These are phyloP conservation scores for Euphrasia arctica DNA, from an alignment of 305 asterid species.

Conservation along the genomic window DNA sequence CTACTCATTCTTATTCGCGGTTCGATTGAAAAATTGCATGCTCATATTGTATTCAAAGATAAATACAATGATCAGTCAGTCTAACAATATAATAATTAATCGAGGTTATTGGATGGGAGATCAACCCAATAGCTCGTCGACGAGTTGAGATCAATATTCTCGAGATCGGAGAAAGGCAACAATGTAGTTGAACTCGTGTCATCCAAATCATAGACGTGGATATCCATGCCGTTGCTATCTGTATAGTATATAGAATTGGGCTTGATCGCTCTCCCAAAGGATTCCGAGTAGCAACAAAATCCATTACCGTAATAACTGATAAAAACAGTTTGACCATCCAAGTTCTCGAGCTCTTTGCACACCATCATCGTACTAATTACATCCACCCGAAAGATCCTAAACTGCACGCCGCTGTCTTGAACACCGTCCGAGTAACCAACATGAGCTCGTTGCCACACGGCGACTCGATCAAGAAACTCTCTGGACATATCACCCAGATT, in stretches of 20 bases:
- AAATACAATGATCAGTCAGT: no score
- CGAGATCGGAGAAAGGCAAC: neutral
- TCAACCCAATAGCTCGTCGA: neutral
- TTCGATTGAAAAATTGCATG: no score
- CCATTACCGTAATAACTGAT: neutral
- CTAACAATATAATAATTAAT: no score
- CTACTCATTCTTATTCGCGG: no score
- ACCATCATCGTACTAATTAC: neutral
- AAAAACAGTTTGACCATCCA: neutral
- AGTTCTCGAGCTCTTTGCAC: neutral
- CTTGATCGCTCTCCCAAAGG: neutral
- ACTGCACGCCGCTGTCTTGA: no score
- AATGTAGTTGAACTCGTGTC: neutral
- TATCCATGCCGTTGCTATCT: neutral
- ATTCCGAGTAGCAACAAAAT: neutral
- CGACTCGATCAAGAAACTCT: neutral
- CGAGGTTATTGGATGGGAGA: no score
- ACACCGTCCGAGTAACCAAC: no score
- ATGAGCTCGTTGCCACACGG: neutral
- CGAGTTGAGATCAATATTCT: neutral
- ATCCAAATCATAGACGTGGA: neutral
- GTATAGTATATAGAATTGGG: neutral
- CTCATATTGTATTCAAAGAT: no score
- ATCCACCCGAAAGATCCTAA: neutral
- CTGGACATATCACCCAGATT: neutral